Evolutionary conservation across 2,329 filamentous ascomycete genomes (phyloP).

Genomic region (Xylaria sp.): DNA sequence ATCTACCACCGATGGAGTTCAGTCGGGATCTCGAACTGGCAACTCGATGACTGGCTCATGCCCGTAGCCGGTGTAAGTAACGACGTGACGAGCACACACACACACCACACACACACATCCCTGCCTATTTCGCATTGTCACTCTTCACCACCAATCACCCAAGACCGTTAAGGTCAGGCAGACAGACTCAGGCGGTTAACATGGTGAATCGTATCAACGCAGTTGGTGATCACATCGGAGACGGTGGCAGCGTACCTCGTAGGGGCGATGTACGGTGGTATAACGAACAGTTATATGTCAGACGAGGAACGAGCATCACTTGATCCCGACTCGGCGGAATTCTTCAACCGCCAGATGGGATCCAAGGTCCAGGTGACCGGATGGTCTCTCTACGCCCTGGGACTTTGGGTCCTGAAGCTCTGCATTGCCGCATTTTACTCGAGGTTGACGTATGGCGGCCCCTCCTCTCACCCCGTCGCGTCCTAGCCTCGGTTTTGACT

Average conservation of each 20-base stretch:
- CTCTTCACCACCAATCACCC: background rate
- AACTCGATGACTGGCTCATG: constrained; percentile 33
- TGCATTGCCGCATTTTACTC: constrained; percentile 35
- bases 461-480: background rate
- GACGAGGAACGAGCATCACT: constrained; percentile 21
- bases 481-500: too few species aligned
- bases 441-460: constrained; percentile 34
- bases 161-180: too few species aligned
- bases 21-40: constrained; percentile 21
- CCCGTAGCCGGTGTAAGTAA: constrained; percentile 25
- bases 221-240: constrained; percentile 18
- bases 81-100: background rate
- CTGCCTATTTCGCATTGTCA: background rate
- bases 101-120: too few species aligned
- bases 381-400: constrained; percentile 38
- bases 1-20: constrained; percentile 23
- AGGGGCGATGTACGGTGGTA: constrained; percentile 6
- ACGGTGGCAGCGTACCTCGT: constrained; percentile 17
- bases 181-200: background rate
- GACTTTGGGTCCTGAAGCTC: constrained; percentile 37
- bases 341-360: constrained; percentile 31
- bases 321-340: constrained; percentile 18
- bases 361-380: constrained; percentile 36
- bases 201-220: background rate
- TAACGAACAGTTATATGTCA: constrained; percentile 28